A percentile compares a stretch with the other conserved stretches of the same genome.
Evolutionary conservation across 2,329 filamentous ascomycete species (phyloP).

Genomic region (Magnaporthales sp.): DNA sequence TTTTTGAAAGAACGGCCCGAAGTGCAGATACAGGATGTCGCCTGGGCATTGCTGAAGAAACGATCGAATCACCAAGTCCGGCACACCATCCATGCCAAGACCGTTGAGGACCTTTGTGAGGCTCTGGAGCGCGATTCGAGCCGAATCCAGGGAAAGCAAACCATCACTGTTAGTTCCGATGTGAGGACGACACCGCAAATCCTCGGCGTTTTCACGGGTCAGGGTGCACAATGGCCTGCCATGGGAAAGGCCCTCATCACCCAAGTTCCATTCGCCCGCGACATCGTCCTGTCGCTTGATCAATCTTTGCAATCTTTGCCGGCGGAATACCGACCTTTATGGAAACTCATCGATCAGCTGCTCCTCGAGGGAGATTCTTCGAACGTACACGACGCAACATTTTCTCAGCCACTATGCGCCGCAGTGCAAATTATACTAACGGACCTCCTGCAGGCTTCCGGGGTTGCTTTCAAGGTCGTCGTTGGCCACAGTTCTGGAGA

Average conservation of each 20-base stretch:
- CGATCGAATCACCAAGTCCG: not conserved
- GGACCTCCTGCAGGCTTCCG: slow-evolving; percentile 17
- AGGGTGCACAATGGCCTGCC: slow-evolving; percentile 17
- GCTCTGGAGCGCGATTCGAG: not conserved
- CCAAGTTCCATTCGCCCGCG: not conserved
- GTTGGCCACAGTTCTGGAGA: slow-evolving; percentile 28
- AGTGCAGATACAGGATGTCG: not conserved
- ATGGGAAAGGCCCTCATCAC: not conserved
- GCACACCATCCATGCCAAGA: too few species aligned
- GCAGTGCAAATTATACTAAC: slow-evolving; percentile 21
- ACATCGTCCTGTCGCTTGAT: slow-evolving; percentile 19
- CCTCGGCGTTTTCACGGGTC: slow-evolving; percentile 24
- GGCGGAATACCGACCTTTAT: slow-evolving; percentile 15
- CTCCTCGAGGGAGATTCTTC: slow-evolving; percentile 22
- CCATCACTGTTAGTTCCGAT: too few species aligned
- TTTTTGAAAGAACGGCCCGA: not conserved
- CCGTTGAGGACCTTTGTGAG: too few species aligned
- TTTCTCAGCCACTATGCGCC: slow-evolving; percentile 19
- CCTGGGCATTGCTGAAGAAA: not conserved
- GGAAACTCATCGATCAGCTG: slow-evolving; percentile 28
- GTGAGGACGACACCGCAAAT: slow-evolving; percentile 8
- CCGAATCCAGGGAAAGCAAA: too few species aligned
- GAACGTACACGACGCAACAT: slow-evolving; percentile 16
- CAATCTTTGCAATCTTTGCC: not conserved
- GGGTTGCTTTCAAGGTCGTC: slow-evolving; percentile 15